Percentiles rank a stretch among this genome's conserved stretches.
Conservation (phyloP, 2,329 filamentous ascomycete genomes). For the Sporothrix globosa region DNA sequence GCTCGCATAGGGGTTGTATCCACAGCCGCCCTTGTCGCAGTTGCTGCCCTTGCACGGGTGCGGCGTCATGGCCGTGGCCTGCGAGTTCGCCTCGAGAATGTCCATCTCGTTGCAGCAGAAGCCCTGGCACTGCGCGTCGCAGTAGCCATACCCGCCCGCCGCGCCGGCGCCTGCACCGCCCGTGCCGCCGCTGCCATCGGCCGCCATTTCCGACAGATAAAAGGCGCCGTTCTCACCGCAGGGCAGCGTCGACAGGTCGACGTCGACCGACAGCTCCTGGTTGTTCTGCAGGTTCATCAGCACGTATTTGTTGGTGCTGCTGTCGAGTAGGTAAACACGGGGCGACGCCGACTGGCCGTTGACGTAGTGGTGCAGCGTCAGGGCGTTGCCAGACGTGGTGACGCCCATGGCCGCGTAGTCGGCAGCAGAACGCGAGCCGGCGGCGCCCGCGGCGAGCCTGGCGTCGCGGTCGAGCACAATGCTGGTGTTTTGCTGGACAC, state of each 20-base stretch:
- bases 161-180: conserved; percentile 57
- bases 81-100: conserved; percentile 50
- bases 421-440: conserved; percentile 42
- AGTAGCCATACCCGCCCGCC: conserved; percentile 44
- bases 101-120: conserved; percentile 52
- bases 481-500: conserved; percentile 47
- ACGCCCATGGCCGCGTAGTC: conserved; percentile 47
- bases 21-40: conserved; percentile 45
- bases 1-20: conserved; percentile 43
- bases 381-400: conserved; percentile 37
- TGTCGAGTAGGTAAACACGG: conserved; percentile 58
- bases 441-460: conserved; percentile 47
- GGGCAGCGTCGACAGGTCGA: conserved; percentile 62
- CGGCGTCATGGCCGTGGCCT: conserved; percentile 46
- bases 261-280: conserved; percentile 64
- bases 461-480: conserved; percentile 49
- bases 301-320: conserved; percentile 56
- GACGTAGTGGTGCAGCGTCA: conserved; percentile 41
- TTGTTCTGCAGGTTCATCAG: conserved; percentile 57
- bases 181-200: conserved; percentile 56
- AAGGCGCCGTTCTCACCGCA: conserved; percentile 67
- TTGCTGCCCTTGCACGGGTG: conserved; percentile 47
- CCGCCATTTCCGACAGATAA: conserved; percentile 64
- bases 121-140: conserved; percentile 50
- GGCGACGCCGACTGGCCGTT: conserved; percentile 40